phyloP scores from a whole-genome alignment of 2,329 filamentous ascomycete species.

The Coniella lustricola region DNA sequence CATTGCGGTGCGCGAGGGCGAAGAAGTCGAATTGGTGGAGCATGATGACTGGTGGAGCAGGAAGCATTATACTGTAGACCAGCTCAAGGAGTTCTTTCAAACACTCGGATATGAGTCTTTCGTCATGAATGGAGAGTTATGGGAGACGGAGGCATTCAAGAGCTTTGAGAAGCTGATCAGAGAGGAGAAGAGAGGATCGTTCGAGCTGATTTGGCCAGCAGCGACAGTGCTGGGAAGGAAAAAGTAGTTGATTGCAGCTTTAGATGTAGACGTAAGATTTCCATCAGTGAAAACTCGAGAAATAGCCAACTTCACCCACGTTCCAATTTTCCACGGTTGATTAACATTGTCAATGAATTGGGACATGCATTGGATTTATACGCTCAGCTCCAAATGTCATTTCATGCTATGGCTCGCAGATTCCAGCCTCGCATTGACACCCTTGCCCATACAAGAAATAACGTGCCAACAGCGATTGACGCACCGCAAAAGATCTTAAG shows the following conservation, averaged over 20 bases:
- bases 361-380: too few relatives aligned
- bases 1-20: background rate
- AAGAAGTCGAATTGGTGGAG: background rate
- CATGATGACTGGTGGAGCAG: constrained; percentile 2
- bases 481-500: constrained; percentile 15
- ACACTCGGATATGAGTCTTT: constrained; percentile 7
- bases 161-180: background rate
- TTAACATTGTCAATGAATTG: too few relatives aligned
- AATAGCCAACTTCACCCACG: too few relatives aligned
- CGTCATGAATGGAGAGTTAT: constrained; percentile 3
- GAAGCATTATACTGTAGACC: constrained; percentile 1
- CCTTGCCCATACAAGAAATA: constrained; percentile 1
- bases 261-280: too few relatives aligned
- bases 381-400: too few relatives aligned
- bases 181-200: background rate
- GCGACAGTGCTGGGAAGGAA: background rate
- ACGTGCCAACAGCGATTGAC: background rate
- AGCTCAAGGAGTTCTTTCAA: constrained; percentile 9
- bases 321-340: too few relatives aligned
- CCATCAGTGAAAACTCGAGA: too few relatives aligned
- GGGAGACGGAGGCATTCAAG: constrained; percentile 3
- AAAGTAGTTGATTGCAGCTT: background rate
- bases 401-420: background rate
- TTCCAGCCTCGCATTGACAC: background rate
- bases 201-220: constrained; percentile 4